These are phyloP conservation scores for Monotropa hypopitys DNA, from an alignment of 179 eudicot species.

Conservation along the genomic window DNA sequence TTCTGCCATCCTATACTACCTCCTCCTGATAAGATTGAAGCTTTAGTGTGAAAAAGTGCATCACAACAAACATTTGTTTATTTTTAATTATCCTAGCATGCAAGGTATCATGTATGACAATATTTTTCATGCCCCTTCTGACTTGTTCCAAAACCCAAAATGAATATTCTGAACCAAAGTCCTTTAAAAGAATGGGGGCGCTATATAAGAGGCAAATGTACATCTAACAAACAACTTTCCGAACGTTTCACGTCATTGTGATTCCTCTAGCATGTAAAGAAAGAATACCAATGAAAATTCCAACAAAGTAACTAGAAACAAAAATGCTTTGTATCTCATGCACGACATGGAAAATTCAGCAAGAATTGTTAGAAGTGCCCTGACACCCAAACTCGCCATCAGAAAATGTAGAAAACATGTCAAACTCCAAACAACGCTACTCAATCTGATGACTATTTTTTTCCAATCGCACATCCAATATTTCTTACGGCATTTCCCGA, in stretches of 20 bases:
- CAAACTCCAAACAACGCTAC: background rate
- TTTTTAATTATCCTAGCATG: background rate
- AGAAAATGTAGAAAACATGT: background rate
- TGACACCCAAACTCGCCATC: background rate
- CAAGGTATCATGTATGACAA: background rate
- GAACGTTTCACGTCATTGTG: background rate
- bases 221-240: background rate
- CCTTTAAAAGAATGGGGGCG: background rate
- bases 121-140: background rate
- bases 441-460: background rate
- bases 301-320: background rate
- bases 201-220: background rate
- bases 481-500: background rate
- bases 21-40: slow-evolving; percentile 10
- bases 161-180: background rate
- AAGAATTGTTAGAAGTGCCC: background rate
- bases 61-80: background rate
- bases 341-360: background rate
- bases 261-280: background rate
- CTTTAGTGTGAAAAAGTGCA: background rate
- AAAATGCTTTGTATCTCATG: background rate
- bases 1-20: slow-evolving; percentile 34
- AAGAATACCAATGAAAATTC: background rate
- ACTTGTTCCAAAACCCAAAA: background rate
- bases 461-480: background rate